Conservation (phyloP, 805 yeast genomes). For the Suhomyces sp. region DNA sequence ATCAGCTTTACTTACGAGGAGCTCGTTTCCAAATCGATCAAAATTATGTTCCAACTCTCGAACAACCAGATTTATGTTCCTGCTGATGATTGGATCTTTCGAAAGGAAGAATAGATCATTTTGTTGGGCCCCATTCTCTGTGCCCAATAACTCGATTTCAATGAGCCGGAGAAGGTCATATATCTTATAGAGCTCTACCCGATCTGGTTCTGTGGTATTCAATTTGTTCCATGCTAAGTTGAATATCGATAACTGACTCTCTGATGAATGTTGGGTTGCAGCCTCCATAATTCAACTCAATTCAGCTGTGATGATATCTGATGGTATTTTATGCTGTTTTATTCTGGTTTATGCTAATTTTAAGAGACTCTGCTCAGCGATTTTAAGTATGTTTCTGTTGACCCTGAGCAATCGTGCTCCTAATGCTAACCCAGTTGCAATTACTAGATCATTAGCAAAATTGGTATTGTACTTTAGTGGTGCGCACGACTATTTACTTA, state of each 20-base stretch:
- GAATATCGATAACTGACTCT: conserved; percentile 5
- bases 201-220: conserved; percentile 1
- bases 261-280: conserved; percentile 1
- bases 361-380: background rate
- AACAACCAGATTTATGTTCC: conserved; percentile 2
- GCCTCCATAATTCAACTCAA: background rate
- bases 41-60: conserved; percentile 7
- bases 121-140: background rate
- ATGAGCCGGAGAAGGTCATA: conserved; percentile 7
- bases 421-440: background rate
- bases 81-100: conserved; percentile 4
- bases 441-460: background rate
- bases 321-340: background rate
- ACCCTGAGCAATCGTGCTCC: background rate
- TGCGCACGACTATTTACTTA: conserved; percentile 3
- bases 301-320: background rate
- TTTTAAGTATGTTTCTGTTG: background rate
- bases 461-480: conserved; percentile 1
- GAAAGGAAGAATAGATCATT: conserved; percentile 3
- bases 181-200: conserved; percentile 1
- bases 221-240: conserved; percentile 7
- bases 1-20: conserved; percentile 9
- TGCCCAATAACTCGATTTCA: conserved; percentile 7
- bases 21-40: conserved; percentile 4
- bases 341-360: background rate